Conservation (phyloP, 169 alveolate species). For the Cryptosporidium muris region DNA sequence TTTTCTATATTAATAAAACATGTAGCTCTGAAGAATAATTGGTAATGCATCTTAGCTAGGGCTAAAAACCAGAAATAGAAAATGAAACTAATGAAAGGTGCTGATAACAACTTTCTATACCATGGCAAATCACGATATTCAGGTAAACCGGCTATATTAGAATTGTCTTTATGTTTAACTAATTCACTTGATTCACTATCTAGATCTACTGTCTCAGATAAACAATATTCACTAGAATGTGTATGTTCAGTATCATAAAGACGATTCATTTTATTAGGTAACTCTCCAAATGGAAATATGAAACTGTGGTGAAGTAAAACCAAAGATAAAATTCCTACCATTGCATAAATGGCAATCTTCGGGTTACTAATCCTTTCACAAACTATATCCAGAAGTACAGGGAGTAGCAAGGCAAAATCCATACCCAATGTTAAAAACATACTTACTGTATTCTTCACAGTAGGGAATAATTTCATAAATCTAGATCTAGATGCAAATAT, state of each 20-base stretch:
- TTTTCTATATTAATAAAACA: constrained; percentile 40
- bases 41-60: constrained; percentile 46
- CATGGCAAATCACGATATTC: constrained; percentile 31
- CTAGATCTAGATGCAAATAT: constrained; percentile 70
- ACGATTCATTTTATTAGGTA: constrained; percentile 34
- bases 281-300: constrained; percentile 38
- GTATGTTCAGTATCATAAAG: background rate
- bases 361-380: constrained; percentile 18
- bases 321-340: constrained; percentile 10
- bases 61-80: constrained; percentile 45
- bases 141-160: constrained; percentile 6
- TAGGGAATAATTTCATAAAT: constrained; percentile 69
- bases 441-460: constrained; percentile 56
- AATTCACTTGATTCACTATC: background rate
- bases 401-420: constrained; percentile 57
- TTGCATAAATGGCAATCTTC: constrained; percentile 15
- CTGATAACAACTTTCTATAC: constrained; percentile 18
- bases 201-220: background rate
- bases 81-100: constrained; percentile 45
- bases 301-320: constrained; percentile 21
- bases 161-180: no score
- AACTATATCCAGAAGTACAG: constrained; percentile 21
- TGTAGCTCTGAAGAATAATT: constrained; percentile 54
- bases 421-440: constrained; percentile 61
- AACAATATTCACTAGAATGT: background rate